These are phyloP conservation scores for Trametes punicea DNA, from an alignment of 768 basidiomycete genomes.

Conservation along the genomic window DNA sequence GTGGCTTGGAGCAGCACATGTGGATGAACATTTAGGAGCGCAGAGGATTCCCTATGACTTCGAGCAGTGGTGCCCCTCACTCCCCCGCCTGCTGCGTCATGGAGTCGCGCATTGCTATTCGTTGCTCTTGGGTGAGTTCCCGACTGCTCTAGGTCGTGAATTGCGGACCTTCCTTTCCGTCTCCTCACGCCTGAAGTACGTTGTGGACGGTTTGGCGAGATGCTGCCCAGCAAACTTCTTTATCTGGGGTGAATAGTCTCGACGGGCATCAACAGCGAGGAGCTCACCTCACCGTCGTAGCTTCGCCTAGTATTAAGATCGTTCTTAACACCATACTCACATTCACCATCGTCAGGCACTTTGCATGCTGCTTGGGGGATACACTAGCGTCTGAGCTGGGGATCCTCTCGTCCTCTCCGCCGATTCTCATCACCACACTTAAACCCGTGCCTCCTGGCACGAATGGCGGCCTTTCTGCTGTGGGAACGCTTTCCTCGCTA, in stretches of 20 bases:
- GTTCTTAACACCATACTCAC: not conserved
- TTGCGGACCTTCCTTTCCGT: too few species aligned
- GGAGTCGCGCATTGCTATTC: slow-evolving; percentile 62
- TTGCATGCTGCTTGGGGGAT: slow-evolving; percentile 86
- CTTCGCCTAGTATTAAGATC: too few species aligned
- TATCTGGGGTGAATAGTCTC: too few species aligned
- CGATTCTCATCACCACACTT: slow-evolving; percentile 77
- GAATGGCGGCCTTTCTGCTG: slow-evolving; percentile 79
- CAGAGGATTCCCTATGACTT: slow-evolving; percentile 34
- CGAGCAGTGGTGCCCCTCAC: slow-evolving; percentile 59
- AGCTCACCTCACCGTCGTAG: too few species aligned
- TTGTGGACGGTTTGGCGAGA: too few species aligned
- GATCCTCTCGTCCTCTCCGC: slow-evolving; percentile 67
- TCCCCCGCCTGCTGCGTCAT: slow-evolving; percentile 40
- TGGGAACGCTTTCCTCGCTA: slow-evolving; percentile 72
- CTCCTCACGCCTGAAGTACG: too few species aligned
- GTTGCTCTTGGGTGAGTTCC: slow-evolving; percentile 64
- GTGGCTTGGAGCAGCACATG: slow-evolving; percentile 1
- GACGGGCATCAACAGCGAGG: too few species aligned
- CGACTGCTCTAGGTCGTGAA: too few species aligned
- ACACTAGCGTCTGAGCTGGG: slow-evolving; percentile 93
- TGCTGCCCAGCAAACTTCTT: too few species aligned
- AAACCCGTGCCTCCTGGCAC: slow-evolving; percentile 81
- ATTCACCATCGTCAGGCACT: slow-evolving; percentile 53
- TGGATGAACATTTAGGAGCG: slow-evolving; percentile 6